A percentile compares a stretch with the other conserved stretches of the same genome.
Evolutionary conservation across 2,329 filamentous ascomycete species (phyloP).

Genomic region (Eutypella sp.): DNA sequence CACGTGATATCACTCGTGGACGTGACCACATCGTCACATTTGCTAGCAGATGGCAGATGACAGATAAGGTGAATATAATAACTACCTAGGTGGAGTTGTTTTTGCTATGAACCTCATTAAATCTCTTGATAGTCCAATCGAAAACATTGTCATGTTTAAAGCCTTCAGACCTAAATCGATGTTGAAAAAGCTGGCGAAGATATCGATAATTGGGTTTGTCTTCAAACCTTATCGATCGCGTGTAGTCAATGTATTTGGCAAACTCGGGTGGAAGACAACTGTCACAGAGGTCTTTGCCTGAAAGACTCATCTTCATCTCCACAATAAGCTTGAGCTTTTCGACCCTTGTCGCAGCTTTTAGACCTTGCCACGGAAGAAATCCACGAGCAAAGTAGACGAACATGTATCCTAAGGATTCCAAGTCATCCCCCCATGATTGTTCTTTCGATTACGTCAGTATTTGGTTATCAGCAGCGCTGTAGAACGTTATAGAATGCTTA

Average conservation of each 20-base stretch:
- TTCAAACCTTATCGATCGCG: constrained; percentile 66
- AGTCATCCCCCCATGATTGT: constrained; percentile 69
- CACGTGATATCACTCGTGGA: no score
- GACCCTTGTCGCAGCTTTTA: constrained; percentile 69
- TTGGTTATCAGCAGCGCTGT: constrained; percentile 1
- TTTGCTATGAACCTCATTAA: constrained; percentile 7
- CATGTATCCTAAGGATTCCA: constrained; percentile 69
- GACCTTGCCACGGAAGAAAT: constrained; percentile 67
- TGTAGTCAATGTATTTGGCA: constrained; percentile 72
- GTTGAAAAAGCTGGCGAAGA: constrained; percentile 46
- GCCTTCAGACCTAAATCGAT: constrained; percentile 66
- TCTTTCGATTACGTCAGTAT: constrained; percentile 34
- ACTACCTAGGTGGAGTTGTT: no score
- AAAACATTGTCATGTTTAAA: constrained; percentile 76
- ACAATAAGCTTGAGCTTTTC: constrained; percentile 68
- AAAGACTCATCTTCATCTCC: constrained; percentile 75
- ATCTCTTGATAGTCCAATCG: constrained; percentile 53
- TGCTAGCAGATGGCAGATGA: no score
- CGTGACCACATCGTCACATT: no score
- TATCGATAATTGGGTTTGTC: constrained; percentile 76
- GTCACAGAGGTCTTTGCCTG: constrained; percentile 67
- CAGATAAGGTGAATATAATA: no score
- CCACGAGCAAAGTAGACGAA: constrained; percentile 76
- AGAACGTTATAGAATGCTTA: no score
- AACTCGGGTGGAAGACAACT: constrained; percentile 67